Conservation (phyloP, 306 rosid genomes). For the Senna siamea region DNA sequence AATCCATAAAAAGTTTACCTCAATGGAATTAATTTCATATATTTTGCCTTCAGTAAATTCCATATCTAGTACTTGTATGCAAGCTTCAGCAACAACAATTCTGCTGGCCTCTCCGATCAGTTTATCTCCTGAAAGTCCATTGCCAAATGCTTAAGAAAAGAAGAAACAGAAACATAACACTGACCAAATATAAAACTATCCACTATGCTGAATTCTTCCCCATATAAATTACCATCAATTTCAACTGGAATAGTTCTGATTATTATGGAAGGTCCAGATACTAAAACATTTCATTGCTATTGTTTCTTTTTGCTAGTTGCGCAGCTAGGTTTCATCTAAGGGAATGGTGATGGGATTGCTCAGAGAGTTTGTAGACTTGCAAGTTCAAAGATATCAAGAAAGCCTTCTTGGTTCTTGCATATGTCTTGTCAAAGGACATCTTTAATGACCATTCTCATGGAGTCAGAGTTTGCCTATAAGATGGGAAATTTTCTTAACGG, state of each 20-base stretch:
- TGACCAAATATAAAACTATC: background rate
- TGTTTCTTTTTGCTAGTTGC: background rate
- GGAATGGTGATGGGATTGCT: background rate
- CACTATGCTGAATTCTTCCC: background rate
- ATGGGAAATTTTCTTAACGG: no score
- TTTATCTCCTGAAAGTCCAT: conserved; percentile 74
- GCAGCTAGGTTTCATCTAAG: background rate
- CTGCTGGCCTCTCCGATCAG: conserved; percentile 94
- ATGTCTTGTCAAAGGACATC: no score
- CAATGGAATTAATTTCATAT: conserved; percentile 80
- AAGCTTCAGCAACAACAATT: conserved; percentile 93
- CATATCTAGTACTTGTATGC: conserved; percentile 84
- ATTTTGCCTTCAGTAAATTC: conserved; percentile 79
- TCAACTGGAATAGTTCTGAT: background rate
- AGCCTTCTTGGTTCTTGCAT: no score
- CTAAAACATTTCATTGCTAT: background rate
- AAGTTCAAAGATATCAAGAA: background rate
- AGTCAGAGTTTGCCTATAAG: no score
- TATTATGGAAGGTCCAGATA: background rate
- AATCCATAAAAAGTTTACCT: conserved; percentile 58
- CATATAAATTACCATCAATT: background rate
- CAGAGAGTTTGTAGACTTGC: background rate
- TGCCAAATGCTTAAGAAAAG: background rate
- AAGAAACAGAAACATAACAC: conserved; percentile 8
- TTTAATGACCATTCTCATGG: no score